phyloP scores from a whole-genome alignment of 305 asterid genomes.

The Rubia tinctorum region DNA sequence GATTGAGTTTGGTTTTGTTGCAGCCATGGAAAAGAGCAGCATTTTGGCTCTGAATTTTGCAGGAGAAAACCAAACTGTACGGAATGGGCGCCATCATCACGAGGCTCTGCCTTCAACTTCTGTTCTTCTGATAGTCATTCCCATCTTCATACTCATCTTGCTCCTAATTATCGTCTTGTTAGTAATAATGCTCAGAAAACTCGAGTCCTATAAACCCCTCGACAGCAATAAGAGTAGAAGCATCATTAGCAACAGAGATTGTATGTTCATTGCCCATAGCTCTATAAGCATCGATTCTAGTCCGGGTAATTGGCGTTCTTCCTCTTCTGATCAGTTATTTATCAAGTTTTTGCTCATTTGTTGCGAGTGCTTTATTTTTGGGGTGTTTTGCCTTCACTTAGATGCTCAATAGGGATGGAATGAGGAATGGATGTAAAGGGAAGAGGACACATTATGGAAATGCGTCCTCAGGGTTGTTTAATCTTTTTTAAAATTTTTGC shows the following conservation, averaged over 20 bases:
- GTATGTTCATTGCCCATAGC: constrained; percentile 53
- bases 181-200: constrained; percentile 51
- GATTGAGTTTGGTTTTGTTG: constrained; percentile 7
- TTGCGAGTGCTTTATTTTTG: no score
- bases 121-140: constrained; percentile 51
- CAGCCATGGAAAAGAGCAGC: constrained; percentile 30
- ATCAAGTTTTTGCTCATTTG: background rate
- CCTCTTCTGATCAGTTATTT: background rate
- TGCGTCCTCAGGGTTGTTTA: no score
- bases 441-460: no score
- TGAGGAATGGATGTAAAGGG: no score
- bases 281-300: constrained; percentile 43
- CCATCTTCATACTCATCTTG: constrained; percentile 47
- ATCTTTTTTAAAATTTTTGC: no score
- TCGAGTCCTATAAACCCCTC: constrained; percentile 27
- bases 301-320: constrained; percentile 35
- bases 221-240: constrained; percentile 18
- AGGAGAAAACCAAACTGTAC: constrained; percentile 14
- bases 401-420: no score
- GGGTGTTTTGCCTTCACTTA: no score
- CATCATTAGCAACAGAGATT: constrained; percentile 27
- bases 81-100: constrained; percentile 16
- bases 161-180: constrained; percentile 50
- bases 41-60: constrained; percentile 11
- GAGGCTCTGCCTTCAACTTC: constrained; percentile 44